Base-by-base conservation (phyloP, 768 basidiomycete species). In the Tubosaeta sp. region DNA sequence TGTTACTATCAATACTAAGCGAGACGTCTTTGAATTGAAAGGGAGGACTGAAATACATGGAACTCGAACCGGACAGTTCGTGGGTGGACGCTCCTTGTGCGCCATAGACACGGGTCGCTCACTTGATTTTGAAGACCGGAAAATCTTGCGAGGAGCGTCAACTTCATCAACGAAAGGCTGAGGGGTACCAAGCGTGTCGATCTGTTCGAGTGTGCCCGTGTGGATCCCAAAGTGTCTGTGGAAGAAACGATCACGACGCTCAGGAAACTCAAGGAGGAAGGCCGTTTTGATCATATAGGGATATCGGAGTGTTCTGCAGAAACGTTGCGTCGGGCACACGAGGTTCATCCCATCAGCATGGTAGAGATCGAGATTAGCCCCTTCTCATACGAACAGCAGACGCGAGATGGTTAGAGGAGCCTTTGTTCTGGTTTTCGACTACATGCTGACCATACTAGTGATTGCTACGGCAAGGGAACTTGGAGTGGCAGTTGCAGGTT, bases 301-400 rank as follows among this genome's bases (percentile, higher is more conserved):
- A 52, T 85, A 41, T 78, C 76, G 1, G 83, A 85, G 64, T 74
- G 75, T 58, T 68, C 66, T 25, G 76, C 73, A 0, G 69, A 63
- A 16, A 80, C 81, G 0, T 69, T 88, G 60, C 72, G 60, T 61
- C 72, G 53, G 52, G 72, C 62, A 12, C 16, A 63, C 52, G 45
- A 71, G 58, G 59, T 84, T 10, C 71, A 77, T 42, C 81, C 79
- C 2, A 75, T 86, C 52, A 72, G 79, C 12, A 72, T 78, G 14
- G 80, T 83, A 8, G 85, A 88, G 63, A 84, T 87, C 47, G 87
- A 88, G 63, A 69, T 84, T 38, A 84, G 81, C 59, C 76, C 80
- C 2, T 85, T 81, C 75, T 72, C 77, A 2, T 82, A 81, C 47
- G 80, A 81, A 34, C 29, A 32, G 13, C 44, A 51, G 31, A 46